phyloP scores from a whole-genome alignment of 2,329 filamentous ascomycete species.

The Aspergillus latus region DNA sequence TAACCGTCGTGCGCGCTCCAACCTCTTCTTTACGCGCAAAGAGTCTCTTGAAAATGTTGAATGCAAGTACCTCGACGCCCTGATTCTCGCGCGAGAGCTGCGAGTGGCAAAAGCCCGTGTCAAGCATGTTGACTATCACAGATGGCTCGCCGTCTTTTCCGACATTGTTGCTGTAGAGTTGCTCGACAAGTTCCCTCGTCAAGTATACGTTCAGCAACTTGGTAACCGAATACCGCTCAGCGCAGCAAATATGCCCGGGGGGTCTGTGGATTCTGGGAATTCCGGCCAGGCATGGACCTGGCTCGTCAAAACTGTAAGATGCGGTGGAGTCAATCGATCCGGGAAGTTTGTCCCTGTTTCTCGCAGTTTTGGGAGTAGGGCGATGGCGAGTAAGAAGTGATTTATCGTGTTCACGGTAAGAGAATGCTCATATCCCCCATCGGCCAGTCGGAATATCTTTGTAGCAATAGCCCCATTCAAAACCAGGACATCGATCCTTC shows the following conservation, averaged over 20 bases:
- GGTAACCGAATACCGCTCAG: constrained; percentile 47
- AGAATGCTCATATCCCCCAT: constrained; percentile 47
- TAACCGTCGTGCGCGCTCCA: constrained; percentile 48
- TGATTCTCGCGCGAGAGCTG: constrained; percentile 44
- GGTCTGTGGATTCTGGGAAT: constrained; percentile 39
- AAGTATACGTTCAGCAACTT: constrained; percentile 53
- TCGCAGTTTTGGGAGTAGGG: constrained; percentile 55
- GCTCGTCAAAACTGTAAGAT: constrained; percentile 40
- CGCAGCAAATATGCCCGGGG: constrained; percentile 37
- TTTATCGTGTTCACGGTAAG: constrained; percentile 57
- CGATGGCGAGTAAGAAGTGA: constrained; percentile 51
- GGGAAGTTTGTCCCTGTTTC: constrained; percentile 35
- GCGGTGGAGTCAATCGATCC: constrained; percentile 27
- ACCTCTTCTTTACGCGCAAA: constrained; percentile 49
- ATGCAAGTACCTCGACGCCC: constrained; percentile 1
- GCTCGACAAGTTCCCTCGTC: constrained; percentile 41
- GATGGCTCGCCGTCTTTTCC: constrained; percentile 22
- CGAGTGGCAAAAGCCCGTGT: constrained; percentile 56
- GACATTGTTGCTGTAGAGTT: constrained; percentile 23
- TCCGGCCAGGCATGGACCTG: constrained; percentile 44
- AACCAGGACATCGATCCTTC: constrained; percentile 39
- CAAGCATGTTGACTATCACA: constrained; percentile 53
- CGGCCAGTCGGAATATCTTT: constrained; percentile 27
- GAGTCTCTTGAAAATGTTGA: constrained; percentile 24
- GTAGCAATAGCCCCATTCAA: constrained; percentile 49